A percentile compares a stretch with the other conserved stretches of the same genome.
Evolutionary conservation across 345 rosid genomes (phyloP).

Genomic region (Bretschneidera sinensis): DNA sequence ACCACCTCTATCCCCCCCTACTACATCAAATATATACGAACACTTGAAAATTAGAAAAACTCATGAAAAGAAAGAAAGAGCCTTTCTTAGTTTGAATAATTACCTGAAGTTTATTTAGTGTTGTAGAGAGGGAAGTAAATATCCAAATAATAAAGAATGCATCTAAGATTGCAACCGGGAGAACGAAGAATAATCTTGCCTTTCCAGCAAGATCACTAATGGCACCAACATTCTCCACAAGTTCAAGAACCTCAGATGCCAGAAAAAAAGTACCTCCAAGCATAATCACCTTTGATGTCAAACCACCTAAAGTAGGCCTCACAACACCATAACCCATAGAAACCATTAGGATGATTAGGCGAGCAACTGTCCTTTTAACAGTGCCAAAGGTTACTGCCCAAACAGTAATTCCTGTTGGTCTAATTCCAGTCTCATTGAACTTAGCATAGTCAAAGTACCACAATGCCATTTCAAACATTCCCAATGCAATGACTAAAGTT

Average conservation of each 20-base stretch:
- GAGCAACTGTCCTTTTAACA: slow-evolving; percentile 69
- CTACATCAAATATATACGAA: not conserved
- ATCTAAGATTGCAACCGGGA: slow-evolving; percentile 85
- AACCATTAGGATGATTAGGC: slow-evolving; percentile 78
- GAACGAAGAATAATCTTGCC: slow-evolving; percentile 74
- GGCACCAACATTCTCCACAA: slow-evolving; percentile 87
- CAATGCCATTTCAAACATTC: slow-evolving; percentile 94
- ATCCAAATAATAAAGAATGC: slow-evolving; percentile 96
- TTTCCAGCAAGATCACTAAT: slow-evolving; percentile 90
- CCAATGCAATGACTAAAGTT: slow-evolving; percentile 75
- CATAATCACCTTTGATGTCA: slow-evolving; percentile 82
- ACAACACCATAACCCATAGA: slow-evolving; percentile 98
- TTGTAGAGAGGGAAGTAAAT: slow-evolving; percentile 85
- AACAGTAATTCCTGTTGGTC: slow-evolving; percentile 77
- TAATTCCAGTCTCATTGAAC: slow-evolving; percentile 78
- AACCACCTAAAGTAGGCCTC: slow-evolving; percentile 92
- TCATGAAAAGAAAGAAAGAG: too few relatives aligned
- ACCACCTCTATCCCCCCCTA: too few relatives aligned
- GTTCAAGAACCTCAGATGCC: slow-evolving; percentile 90
- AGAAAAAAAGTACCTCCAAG: slow-evolving; percentile 82
- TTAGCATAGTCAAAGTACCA: slow-evolving; percentile 95
- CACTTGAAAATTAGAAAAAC: too few relatives aligned
- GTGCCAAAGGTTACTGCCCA: slow-evolving; percentile 94
- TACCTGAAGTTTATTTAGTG: slow-evolving; percentile 92
- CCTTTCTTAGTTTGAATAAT: too few relatives aligned